These are phyloP conservation scores for Trametes sp. DNA, from an alignment of 1,284 basidiomycete genomes.

Conservation along the genomic window DNA sequence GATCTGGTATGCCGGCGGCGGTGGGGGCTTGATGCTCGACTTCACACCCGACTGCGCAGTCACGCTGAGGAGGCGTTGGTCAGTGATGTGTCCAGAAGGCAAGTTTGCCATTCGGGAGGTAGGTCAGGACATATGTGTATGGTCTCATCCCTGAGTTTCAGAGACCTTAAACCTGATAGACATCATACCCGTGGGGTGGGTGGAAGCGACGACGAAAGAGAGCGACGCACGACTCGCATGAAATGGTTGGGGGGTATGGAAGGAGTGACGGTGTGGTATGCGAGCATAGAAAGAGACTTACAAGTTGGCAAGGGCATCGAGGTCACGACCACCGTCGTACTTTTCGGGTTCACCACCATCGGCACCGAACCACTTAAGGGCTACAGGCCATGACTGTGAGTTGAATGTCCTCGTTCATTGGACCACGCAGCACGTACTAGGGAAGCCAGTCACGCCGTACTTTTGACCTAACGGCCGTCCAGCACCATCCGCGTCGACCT, in stretches of 20 bases:
- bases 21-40: slow-evolving; percentile 85
- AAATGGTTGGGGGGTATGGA: neutral
- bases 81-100: neutral
- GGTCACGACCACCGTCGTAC: slow-evolving; percentile 84
- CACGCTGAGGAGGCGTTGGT: slow-evolving; percentile 58
- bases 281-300: slow-evolving; percentile 47
- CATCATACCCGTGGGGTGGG: slow-evolving; percentile 19
- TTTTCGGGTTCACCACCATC: slow-evolving; percentile 69
- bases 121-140: slow-evolving; percentile 12
- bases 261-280: neutral
- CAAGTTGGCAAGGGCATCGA: slow-evolving; percentile 82
- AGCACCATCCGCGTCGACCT: slow-evolving; percentile 91
- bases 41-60: slow-evolving; percentile 81
- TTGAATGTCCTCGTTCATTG: too few relatives aligned
- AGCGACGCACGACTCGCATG: neutral
- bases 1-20: slow-evolving; percentile 76
- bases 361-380: slow-evolving; percentile 90
- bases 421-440: slow-evolving; percentile 67
- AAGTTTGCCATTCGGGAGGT: neutral
- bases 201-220: too few relatives aligned
- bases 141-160: slow-evolving; percentile 29
- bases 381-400: slow-evolving; percentile 48
- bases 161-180: slow-evolving; percentile 31
- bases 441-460: slow-evolving; percentile 86
- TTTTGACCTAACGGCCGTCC: slow-evolving; percentile 77